These are phyloP conservation scores for Trichoderma reesei DNA, from an alignment of 495 filamentous ascomycete species.

Conservation along the genomic window DNA sequence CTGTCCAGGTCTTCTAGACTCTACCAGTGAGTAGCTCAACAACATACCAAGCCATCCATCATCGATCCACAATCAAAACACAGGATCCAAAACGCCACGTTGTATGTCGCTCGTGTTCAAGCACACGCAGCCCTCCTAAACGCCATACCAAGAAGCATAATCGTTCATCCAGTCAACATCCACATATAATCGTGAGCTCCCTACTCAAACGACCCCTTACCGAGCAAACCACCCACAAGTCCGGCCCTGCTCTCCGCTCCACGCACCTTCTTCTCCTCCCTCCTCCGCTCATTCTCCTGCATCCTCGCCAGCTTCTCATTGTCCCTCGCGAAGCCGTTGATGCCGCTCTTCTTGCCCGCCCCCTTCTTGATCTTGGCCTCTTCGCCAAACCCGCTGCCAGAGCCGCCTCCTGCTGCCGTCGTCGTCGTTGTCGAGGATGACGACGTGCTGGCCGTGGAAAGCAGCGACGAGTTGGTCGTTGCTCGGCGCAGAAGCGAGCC, in stretches of 20 bases:
- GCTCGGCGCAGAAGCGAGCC: slow-evolving; percentile 61
- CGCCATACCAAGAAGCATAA: not conserved
- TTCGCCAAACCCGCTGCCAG: slow-evolving; percentile 27
- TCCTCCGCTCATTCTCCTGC: slow-evolving; percentile 49
- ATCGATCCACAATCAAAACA: too few relatives aligned
- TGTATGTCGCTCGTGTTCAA: not conserved
- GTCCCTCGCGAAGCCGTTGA: slow-evolving; percentile 77
- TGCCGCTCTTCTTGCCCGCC: slow-evolving; percentile 45
- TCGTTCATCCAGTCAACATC: not conserved
- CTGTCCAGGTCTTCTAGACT: too few relatives aligned
- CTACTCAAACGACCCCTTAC: slow-evolving; percentile 40
- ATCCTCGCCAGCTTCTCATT: slow-evolving; percentile 47
- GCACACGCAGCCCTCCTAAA: not conserved
- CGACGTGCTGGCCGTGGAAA: slow-evolving; percentile 20
- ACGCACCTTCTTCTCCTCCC: slow-evolving; percentile 60
- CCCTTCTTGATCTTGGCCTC: slow-evolving; percentile 57
- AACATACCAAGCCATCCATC: too few relatives aligned
- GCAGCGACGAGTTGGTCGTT: slow-evolving; percentile 50
- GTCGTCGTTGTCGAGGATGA: slow-evolving; percentile 21
- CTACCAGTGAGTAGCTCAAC: too few relatives aligned
- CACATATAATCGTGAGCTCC: not conserved
- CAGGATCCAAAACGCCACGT: too few relatives aligned
- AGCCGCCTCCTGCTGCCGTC: slow-evolving; percentile 28
- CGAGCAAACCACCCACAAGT: slow-evolving; percentile 42
- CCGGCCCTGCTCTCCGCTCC: slow-evolving; percentile 42